Base-by-base conservation (phyloP, 331 rosid species). In the Malus hybrid region DNA sequence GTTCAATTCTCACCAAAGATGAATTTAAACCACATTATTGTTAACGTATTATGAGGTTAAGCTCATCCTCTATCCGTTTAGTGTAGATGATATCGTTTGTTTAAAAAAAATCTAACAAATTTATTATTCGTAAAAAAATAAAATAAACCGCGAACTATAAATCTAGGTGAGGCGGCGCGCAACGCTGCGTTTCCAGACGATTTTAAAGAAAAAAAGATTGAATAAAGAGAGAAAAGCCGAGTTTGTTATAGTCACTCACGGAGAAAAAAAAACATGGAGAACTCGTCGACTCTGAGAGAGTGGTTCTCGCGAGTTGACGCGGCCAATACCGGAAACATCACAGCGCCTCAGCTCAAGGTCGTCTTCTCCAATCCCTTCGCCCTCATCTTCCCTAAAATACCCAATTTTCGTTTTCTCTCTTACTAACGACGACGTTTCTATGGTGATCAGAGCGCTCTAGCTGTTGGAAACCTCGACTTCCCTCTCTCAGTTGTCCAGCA, bases 221-320 rank as follows among this genome's bases (percentile, higher is more conserved):
- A 36, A 12, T 61, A 28, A 63, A 7, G n/a, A 7, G 14, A 0
- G 7, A 46, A 39, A 29, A 15, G 14, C 8, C 66, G 24, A 34
- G 36, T 26, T 30, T 1, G 32, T n/a, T 7, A 3, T 1, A 24
- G 29, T 68, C 80, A 68, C 44, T 39, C 34, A 20, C 20, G 1
- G 18, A 5, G 2, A 39, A 39, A 39, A 39, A 39, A 36, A 18
- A 72, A 73, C 72, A 85, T 84, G 90, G 91, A 90, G 87, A 85
- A 81, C 76, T 52, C 68, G 75, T 75, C 84, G 36, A 66, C 69
- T 62, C 88, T 93, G 55, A 87, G 80, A 79, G 97, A 88, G 63
- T 91, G 97, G 98, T 93, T 93, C 79, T 83, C 86, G 39, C 90
- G 89, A 79, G 98, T 93, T 77, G 97, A 89, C 81, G 86, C 97